Evolutionary conservation across 345 rosid species (phyloP).

Genomic region (Gossypium anomalum): DNA sequence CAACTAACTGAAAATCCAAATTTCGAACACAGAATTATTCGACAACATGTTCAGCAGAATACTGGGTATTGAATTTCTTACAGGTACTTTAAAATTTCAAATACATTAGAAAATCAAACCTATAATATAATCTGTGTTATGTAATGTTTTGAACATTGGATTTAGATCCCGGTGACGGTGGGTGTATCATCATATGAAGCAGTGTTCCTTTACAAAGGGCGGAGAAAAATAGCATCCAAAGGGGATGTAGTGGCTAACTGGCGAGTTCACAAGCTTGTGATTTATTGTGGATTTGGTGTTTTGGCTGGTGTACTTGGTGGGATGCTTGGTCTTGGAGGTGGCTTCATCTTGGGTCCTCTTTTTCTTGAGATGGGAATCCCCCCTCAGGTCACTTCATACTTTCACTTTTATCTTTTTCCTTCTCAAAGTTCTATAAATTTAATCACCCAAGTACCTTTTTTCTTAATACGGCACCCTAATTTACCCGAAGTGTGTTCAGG

Average conservation of each 20-base stretch:
- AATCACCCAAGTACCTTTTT: too few relatives aligned
- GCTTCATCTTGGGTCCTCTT: slow-evolving; percentile 7
- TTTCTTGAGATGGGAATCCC: slow-evolving; percentile 36
- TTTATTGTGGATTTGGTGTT: slow-evolving; percentile 30
- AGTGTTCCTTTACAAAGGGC: slow-evolving; percentile 33
- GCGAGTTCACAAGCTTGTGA: slow-evolving; percentile 30
- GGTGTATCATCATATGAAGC: slow-evolving; percentile 42
- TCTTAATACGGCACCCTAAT: too few relatives aligned
- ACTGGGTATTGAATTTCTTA: slow-evolving; percentile 34
- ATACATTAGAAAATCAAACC: neutral
- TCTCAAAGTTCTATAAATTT: neutral
- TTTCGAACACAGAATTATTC: slow-evolving; percentile 32
- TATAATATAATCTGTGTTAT: neutral
- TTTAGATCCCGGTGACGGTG: slow-evolving; percentile 38
- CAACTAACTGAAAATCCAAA: neutral
- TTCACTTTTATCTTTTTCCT: neutral
- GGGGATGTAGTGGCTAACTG: slow-evolving; percentile 35
- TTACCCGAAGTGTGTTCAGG: too few relatives aligned
- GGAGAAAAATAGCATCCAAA: slow-evolving; percentile 34
- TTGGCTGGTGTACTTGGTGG: slow-evolving; percentile 48
- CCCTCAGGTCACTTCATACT: slow-evolving; percentile 37
- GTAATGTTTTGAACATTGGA: neutral
- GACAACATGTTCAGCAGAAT: slow-evolving; percentile 34
- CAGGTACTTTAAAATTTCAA: slow-evolving; percentile 31
- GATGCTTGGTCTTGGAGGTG: slow-evolving; percentile 1